Base-by-base conservation (phyloP, 2,329 filamentous ascomycete genomes). In the Calonectria montana region DNA sequence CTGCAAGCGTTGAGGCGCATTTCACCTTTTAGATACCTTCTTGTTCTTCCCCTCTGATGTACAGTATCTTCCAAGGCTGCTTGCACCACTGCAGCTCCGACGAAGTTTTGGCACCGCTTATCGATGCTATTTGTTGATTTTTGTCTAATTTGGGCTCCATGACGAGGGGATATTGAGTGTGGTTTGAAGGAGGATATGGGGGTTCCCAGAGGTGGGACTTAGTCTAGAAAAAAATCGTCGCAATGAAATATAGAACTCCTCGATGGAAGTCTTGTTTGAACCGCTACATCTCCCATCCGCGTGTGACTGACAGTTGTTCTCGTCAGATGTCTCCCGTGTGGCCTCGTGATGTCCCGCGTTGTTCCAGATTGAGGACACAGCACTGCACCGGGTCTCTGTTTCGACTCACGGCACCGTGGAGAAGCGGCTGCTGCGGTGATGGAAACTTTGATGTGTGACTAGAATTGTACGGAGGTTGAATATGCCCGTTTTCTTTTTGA, bases 61-160 rank as follows among this genome's bases (percentile, higher is more conserved):
- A 83, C 63, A 81, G 77, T 81, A 77, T 71, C 67, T 76, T 78
- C 76, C 74, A 62, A 47, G 67, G 74, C 77, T 29, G 78, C 78
- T 78, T 81, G 73, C 75, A 77, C 57, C 76, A 75, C 72, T 71
- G 76, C 78, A 78, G 75, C 79, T 79, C 77, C 64, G 45, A 21
- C 10, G 25, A 59, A 48, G 67, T 67, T 35, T 53, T 70, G 75
- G 69, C 66, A 35, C 16, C 21, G 35, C 62, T 47, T 65, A 35
- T 39, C 15, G 31, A 59, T 37, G 45, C 39, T 43, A 55, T 55
- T 53, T 59, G 69, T 70, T 75, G 59, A 67, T 75, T 74, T 64
- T 29, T 48, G 48, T 67, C 27, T 18, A 25, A 37, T 45, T 63
- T 29, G 55, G n/a, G 37, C 45, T 45, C 9, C 15, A 35, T 39